Conservation (phyloP, 1,284 basidiomycete species). For the Heterobasidion annosum region DNA sequence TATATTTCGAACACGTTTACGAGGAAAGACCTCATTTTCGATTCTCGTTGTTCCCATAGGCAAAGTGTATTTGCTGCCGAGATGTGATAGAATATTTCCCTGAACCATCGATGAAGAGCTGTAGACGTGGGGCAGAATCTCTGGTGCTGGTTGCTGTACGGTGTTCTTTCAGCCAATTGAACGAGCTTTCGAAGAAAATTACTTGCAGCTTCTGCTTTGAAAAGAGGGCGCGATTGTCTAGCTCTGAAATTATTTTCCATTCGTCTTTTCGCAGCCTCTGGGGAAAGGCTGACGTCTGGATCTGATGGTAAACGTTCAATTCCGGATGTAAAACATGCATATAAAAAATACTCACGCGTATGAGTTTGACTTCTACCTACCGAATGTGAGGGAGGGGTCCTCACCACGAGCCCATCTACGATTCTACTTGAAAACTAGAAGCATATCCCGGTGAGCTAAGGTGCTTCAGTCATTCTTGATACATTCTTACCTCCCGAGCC, state of each 20-base stretch:
- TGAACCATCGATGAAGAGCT: conserved; percentile 53
- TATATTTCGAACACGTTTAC: background rate
- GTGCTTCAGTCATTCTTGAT: too few relatives aligned
- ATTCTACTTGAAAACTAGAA: too few relatives aligned
- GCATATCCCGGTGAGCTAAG: too few relatives aligned
- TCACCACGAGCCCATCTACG: too few relatives aligned
- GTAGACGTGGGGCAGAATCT: conserved; percentile 87
- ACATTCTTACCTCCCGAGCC: conserved; percentile 14
- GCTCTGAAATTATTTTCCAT: conserved; percentile 58
- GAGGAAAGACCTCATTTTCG: conserved; percentile 41
- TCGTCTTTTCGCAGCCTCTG: conserved; percentile 50
- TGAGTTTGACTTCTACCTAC: too few relatives aligned
- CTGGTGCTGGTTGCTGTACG: conserved; percentile 38
- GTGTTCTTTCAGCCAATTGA: too few relatives aligned
- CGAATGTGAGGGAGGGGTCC: too few relatives aligned
- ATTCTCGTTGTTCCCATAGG: conserved; percentile 78
- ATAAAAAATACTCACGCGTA: too few relatives aligned
- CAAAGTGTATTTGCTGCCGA: conserved; percentile 72
- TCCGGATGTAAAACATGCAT: too few relatives aligned
- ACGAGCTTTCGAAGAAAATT: conserved; percentile 9
- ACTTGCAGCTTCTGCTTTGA: conserved; percentile 45
- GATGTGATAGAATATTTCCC: conserved; percentile 65
- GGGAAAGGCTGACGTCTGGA: conserved; percentile 27
- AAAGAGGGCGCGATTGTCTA: conserved; percentile 65
- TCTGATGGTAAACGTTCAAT: background rate